These are phyloP conservation scores for Purpureocillium lavendulum DNA, from an alignment of 2,329 filamentous ascomycete species.

Conservation along the genomic window DNA sequence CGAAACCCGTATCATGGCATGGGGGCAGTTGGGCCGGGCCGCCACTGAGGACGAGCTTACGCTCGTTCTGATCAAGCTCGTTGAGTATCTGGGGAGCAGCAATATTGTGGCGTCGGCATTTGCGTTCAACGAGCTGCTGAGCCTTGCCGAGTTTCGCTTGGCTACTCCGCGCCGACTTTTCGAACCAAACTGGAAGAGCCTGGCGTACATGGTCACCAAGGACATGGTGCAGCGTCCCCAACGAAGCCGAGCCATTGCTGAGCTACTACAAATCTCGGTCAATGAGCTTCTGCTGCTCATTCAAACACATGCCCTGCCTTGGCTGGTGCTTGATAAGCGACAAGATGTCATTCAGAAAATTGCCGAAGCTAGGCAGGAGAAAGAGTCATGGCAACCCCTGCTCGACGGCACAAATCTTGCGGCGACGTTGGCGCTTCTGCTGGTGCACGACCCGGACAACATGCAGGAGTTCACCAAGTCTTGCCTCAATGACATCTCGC, in stretches of 20 bases:
- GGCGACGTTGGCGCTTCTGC: slow-evolving; percentile 48
- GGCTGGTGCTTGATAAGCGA: slow-evolving; percentile 72
- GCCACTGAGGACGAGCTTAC: slow-evolving; percentile 79
- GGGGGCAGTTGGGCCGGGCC: slow-evolving; percentile 73
- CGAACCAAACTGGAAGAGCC: slow-evolving; percentile 78
- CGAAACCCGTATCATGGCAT: slow-evolving; percentile 78
- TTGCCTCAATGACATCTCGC: slow-evolving; percentile 58
- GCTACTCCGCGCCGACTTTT: slow-evolving; percentile 62
- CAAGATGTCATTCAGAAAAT: slow-evolving; percentile 74
- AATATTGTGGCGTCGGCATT: slow-evolving; percentile 73
- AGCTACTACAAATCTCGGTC: slow-evolving; percentile 69
- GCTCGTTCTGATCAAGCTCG: slow-evolving; percentile 70
- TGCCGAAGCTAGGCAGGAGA: slow-evolving; percentile 65
- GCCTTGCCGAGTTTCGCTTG: slow-evolving; percentile 57
- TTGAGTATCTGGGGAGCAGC: slow-evolving; percentile 79
- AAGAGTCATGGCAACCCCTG: slow-evolving; percentile 48
- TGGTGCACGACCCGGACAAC: slow-evolving; percentile 47
- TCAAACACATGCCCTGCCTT: slow-evolving; percentile 76
- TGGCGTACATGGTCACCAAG: slow-evolving; percentile 76
- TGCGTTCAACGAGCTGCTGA: slow-evolving; percentile 74
- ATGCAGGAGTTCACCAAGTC: slow-evolving; percentile 60
- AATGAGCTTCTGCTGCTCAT: slow-evolving; percentile 66
- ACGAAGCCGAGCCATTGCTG: slow-evolving; percentile 70
- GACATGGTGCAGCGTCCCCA: slow-evolving; percentile 76
- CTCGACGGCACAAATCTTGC: slow-evolving; percentile 49